Evolutionary conservation across 2,329 filamentous ascomycete species (phyloP), one percentile per base, ranked within the genome.

Genomic region (Ramichloridium luteum): DNA sequence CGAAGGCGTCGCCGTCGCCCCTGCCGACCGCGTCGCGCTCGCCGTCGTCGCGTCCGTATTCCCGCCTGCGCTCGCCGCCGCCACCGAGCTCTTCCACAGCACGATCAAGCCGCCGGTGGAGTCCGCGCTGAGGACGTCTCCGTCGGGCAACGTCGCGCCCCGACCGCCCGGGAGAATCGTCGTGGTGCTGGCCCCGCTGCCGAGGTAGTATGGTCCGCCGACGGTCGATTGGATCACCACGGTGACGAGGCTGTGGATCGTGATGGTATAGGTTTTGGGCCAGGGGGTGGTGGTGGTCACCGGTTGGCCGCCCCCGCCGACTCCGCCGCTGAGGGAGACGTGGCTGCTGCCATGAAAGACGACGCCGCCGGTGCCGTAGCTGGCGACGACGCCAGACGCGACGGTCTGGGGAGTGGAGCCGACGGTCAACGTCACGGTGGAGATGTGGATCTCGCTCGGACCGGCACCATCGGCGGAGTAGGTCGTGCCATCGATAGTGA

Each of bases 71-170:
- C 20, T 23, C 20, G 20, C 20, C 20, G 20, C 20, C n/a, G n/a
- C n/a, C n/a, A n/a, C n/a, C n/a, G n/a, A n/a, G n/a, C n/a, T n/a
- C n/a, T n/a, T n/a, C n/a, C n/a, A n/a, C n/a, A n/a, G n/a, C n/a
- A n/a, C n/a, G n/a, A n/a, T n/a, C n/a, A n/a, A n/a, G n/a, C n/a
- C n/a, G n/a, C n/a, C n/a, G n/a, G n/a, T n/a, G n/a, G n/a, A n/a
- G n/a, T n/a, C n/a, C n/a, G 38, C 37, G 22, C 41, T 47, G 25
- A 47, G 20, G 5, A 38, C 27, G 6, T 40, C 13, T 8, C 43
- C 41, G 18, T 38, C 28, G 2, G 25, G 10, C 4, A 44, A 26
- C 3, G 38, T 40, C 4, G 35, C 25, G 2, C 43, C 36, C 14
- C 20, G 26, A 12, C 33, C 39, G 16, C 41, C 40, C 4, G 38